These are phyloP conservation scores for Pulveroboletus sp. DNA, from an alignment of 768 basidiomycete genomes.

Conservation along the genomic window DNA sequence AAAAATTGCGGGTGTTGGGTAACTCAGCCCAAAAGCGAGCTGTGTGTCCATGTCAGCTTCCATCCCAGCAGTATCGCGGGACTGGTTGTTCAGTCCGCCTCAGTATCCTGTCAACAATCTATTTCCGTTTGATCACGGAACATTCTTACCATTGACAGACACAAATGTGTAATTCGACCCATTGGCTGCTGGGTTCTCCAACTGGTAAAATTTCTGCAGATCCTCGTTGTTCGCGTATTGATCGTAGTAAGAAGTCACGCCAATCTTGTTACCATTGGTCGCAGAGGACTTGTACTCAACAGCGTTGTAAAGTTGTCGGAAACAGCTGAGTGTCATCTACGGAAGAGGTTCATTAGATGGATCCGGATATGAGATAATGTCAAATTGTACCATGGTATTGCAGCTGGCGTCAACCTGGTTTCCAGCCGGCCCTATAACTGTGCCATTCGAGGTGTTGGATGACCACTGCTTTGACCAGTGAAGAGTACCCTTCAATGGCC, in stretches of 20 bases:
- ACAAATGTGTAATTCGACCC: slow-evolving; percentile 51
- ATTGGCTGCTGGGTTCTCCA: slow-evolving; percentile 47
- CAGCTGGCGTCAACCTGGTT: slow-evolving; percentile 46
- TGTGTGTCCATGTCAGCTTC: slow-evolving; percentile 73
- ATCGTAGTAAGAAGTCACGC: slow-evolving; percentile 52
- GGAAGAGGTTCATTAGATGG: background rate
- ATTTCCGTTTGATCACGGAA: background rate
- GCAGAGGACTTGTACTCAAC: slow-evolving; percentile 44
- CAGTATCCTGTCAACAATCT: slow-evolving; percentile 6
- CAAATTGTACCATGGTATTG: slow-evolving; percentile 33
- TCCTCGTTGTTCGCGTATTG: slow-evolving; percentile 53
- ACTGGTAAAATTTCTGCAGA: slow-evolving; percentile 47
- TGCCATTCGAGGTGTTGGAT: slow-evolving; percentile 6
- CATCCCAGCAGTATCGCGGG: slow-evolving; percentile 43
- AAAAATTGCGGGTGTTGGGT: slow-evolving; percentile 57
- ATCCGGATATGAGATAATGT: background rate
- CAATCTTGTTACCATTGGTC: slow-evolving; percentile 47
- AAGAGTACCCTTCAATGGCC: slow-evolving; percentile 41
- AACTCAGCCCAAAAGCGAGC: slow-evolving; percentile 64
- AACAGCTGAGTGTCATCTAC: slow-evolving; percentile 49
- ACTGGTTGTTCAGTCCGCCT: slow-evolving; percentile 67
- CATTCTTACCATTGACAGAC: slow-evolving; percentile 49
- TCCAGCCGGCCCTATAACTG: slow-evolving; percentile 32
- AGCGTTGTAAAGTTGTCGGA: slow-evolving; percentile 56
- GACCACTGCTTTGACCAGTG: slow-evolving; percentile 23